Conservation (phyloP, 352 stramenopile species). For the Phytophthora sansomeana region DNA sequence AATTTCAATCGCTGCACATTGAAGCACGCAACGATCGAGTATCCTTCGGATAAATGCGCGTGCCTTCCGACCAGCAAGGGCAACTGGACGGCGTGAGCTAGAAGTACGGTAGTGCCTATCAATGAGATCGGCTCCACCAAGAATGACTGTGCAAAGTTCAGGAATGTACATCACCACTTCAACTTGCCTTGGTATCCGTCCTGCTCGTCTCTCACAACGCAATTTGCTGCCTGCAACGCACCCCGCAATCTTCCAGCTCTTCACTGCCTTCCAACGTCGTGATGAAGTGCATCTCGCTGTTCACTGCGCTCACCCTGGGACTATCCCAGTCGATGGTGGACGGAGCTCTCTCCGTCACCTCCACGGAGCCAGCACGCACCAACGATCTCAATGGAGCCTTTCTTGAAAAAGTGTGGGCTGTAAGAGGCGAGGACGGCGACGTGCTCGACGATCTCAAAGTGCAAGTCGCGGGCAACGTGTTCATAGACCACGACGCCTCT, state of each 20-base stretch:
- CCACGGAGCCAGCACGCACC: constrained; percentile 8
- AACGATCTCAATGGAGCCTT: constrained; percentile 21
- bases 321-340: constrained; percentile 3
- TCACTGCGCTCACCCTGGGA: constrained; percentile 10
- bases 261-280: background rate
- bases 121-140: constrained; percentile 1
- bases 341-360: constrained; percentile 22
- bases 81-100: constrained; percentile 4
- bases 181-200: constrained; percentile 14
- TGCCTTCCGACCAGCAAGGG: background rate
- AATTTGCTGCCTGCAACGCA: constrained; percentile 26
- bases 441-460: constrained; percentile 34
- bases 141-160: constrained; percentile 17
- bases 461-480: constrained; percentile 45
- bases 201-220: constrained; percentile 21
- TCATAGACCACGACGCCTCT: constrained; percentile 49
- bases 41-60: background rate
- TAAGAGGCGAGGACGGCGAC: constrained; percentile 18
- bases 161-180: constrained; percentile 29
- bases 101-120: constrained; percentile 16
- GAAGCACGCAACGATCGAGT: background rate
- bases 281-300: constrained; percentile 20
- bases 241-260: background rate
- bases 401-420: constrained; percentile 44
- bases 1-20: background rate